Evolutionary conservation across 164 flowering plant genomes (phyloP).

Genomic region (Annona cherimola): DNA sequence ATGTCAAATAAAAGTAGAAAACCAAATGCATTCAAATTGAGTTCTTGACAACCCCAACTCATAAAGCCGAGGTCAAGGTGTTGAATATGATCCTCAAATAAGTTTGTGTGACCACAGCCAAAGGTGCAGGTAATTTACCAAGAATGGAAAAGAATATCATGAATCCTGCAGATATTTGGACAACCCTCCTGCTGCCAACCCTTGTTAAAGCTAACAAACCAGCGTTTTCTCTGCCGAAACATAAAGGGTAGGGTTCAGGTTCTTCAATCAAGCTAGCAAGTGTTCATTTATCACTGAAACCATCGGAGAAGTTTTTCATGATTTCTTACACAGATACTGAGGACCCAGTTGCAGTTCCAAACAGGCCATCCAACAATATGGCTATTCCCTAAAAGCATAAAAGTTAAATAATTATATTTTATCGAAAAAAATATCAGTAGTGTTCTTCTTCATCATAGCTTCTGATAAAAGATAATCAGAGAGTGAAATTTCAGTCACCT

Average conservation of each 20-base stretch:
- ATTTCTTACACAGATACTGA: constrained; percentile 75
- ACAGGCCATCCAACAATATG: constrained; percentile 72
- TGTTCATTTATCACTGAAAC: not conserved
- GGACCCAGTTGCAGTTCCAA: constrained; percentile 83
- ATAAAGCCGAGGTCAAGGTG: not conserved
- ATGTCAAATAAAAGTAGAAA: not conserved
- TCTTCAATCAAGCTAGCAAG: not conserved
- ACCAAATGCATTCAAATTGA: too few relatives aligned
- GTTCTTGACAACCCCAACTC: not conserved
- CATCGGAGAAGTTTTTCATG: not conserved
- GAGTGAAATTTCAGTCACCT: constrained; percentile 38
- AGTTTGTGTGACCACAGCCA: not conserved
- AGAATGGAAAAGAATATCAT: constrained; percentile 97
- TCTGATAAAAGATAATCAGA: too few relatives aligned
- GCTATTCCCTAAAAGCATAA: constrained; percentile 57
- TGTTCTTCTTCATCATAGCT: not conserved
- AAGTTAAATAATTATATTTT: not conserved
- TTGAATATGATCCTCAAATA: not conserved
- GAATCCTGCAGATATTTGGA: constrained; percentile 95
- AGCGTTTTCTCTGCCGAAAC: constrained; percentile 74
- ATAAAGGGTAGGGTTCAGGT: constrained; percentile 2
- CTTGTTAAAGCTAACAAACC: constrained; percentile 87
- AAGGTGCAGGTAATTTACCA: constrained; percentile 36
- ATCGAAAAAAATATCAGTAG: not conserved
- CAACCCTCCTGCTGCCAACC: constrained; percentile 96